Base-by-base conservation (phyloP, 148 eudicot genomes). In the Vaccinium myrtillus region DNA sequence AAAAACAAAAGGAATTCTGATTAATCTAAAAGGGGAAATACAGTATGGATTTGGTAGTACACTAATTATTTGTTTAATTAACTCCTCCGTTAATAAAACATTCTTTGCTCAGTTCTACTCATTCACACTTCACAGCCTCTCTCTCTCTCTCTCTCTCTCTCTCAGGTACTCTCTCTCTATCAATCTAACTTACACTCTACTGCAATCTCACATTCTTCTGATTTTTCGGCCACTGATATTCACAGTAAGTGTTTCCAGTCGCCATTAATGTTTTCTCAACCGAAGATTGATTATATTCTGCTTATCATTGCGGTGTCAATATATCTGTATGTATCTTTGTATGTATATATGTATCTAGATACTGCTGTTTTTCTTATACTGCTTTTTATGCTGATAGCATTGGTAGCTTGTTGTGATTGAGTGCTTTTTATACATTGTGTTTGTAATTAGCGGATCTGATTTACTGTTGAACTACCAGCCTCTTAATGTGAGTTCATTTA, bases 211-310 rank as follows among this genome's bases (percentile, higher is more conserved):
- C 85, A 81, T 81, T 83, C 59, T 77, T 30, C 69, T 55, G 11
- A 50, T 55, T 77, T 25, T 54, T 73, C 56, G 14, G 51, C 63
- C 18, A 7, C 49, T 61, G 49, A 25, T 79, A 27, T 15, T 67
- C 59, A 53, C 73, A 16, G 85, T 87, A 71, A 87, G 85, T 27
- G 19, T 9, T 25, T 77, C 81, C 61, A 12, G 69, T 71, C n/a
- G 19, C 16, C 55, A 21, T 81, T 78, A n/a, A 6, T 16, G 12
- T 16, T 16, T 51, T 6, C 27, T 51, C 77, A 46, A 56, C 25
- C 39, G 39, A 27, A 15, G 63, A 36, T 84, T 74, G 14, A 12
- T 27, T 63, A 9, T n/a, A 63, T n/a, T n/a, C 70, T 63, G 70
- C 30, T 63, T 63, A n/a, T 23, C 9, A 10, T 63, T 63, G 46